Conservation (phyloP, 768 basidiomycete genomes). For the Leccinum imitatum region DNA sequence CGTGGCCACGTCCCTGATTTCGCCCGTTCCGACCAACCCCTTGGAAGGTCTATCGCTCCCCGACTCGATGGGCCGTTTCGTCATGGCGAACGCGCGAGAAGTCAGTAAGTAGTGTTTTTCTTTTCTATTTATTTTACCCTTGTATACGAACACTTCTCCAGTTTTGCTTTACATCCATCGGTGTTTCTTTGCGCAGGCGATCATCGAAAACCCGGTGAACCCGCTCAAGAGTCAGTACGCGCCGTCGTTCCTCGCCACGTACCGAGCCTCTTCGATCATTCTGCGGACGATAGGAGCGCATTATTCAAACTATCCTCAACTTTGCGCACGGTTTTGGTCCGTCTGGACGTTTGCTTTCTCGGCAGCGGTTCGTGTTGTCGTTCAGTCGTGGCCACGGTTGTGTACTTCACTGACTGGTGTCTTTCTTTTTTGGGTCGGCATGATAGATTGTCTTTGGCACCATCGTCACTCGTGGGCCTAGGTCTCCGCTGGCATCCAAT, state of each 20-base stretch:
- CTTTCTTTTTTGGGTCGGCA: not conserved
- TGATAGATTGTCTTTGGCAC: constrained; percentile 73
- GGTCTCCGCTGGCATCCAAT: constrained; percentile 60
- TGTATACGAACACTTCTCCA: constrained; percentile 18
- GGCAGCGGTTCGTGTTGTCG: constrained; percentile 42
- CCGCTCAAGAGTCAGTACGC: constrained; percentile 66
- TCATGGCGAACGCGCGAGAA: constrained; percentile 38
- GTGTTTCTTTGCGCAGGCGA: constrained; percentile 69
- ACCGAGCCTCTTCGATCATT: constrained; percentile 56
- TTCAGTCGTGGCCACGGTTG: not conserved
- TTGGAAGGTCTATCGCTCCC: constrained; percentile 18
- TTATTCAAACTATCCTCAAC: constrained; percentile 44
- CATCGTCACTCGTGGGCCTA: constrained; percentile 72
- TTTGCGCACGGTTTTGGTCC: constrained; percentile 56
- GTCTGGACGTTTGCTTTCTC: constrained; percentile 64
- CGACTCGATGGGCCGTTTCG: constrained; percentile 40
- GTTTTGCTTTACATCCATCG: constrained; percentile 65
- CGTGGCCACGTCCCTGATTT: constrained; percentile 35
- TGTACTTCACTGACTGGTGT: constrained; percentile 1
- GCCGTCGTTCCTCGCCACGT: constrained; percentile 63
- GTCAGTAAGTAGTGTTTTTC: constrained; percentile 31
- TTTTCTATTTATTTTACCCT: not conserved
- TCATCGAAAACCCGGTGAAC: constrained; percentile 64
- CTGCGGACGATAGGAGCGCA: constrained; percentile 51
- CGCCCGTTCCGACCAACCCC: constrained; percentile 13